These are phyloP conservation scores for Calocybe gangraenosa DNA, from an alignment of 768 basidiomycete genomes.

Conservation along the genomic window DNA sequence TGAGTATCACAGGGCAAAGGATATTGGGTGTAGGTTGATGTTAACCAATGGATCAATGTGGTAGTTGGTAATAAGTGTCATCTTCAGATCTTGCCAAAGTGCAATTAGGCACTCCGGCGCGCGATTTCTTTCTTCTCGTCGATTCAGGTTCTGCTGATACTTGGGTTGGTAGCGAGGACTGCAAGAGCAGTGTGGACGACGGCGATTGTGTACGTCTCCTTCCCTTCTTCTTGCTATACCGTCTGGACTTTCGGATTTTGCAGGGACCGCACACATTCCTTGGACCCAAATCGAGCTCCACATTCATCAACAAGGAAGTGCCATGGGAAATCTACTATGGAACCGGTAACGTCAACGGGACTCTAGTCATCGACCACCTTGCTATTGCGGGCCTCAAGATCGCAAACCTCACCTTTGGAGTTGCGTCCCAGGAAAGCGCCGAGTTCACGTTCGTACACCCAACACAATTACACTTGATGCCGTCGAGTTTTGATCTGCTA, in stretches of 20 bases:
- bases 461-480: too few species aligned
- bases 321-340: slow-evolving; percentile 50
- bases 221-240: not conserved
- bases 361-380: slow-evolving; percentile 53
- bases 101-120: slow-evolving; percentile 43
- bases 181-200: slow-evolving; percentile 26
- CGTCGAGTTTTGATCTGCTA: not conserved
- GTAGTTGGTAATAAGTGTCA: not conserved
- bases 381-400: slow-evolving; percentile 55
- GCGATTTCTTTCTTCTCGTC: slow-evolving; percentile 46
- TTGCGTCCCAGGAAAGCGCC: slow-evolving; percentile 46
- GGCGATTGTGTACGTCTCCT: slow-evolving; percentile 13
- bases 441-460: slow-evolving; percentile 55
- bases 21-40: slow-evolving; percentile 40
- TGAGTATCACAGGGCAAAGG: slow-evolving; percentile 33
- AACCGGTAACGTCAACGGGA: slow-evolving; percentile 56
- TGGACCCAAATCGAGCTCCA: slow-evolving; percentile 49
- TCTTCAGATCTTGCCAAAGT: slow-evolving; percentile 27
- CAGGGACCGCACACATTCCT: slow-evolving; percentile 44
- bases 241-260: not conserved
- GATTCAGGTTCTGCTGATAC: slow-evolving; percentile 63
- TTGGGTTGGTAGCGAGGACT: slow-evolving; percentile 50
- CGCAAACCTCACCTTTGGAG: slow-evolving; percentile 54
- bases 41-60: not conserved
- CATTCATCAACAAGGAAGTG: slow-evolving; percentile 45